Base-by-base conservation (phyloP, 805 yeast genomes). In the Candida ascalaphidarum region DNA sequence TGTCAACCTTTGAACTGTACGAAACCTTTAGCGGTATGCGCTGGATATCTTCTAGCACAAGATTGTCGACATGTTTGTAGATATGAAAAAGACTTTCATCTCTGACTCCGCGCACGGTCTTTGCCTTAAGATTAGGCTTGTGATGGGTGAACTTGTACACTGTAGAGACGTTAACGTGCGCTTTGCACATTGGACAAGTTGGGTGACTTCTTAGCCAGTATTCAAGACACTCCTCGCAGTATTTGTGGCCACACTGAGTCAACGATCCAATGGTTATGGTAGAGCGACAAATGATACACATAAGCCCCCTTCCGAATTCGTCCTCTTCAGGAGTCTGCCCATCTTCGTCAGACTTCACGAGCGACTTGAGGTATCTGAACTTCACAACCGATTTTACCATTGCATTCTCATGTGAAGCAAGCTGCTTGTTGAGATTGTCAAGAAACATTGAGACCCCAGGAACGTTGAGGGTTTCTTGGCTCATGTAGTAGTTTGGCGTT, bases 201-300 rank as follows among this genome's bases (percentile, higher is more conserved):
- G 55, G 48, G 22, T 69, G 69, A 11, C 59, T 60, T 13, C 52
- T 55, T 29, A 81, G 47, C 98, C 98, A 92, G 30, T 65, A 75
- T 12, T 58, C 65, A 21, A 92, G 60, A 50, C 98, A 92, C 1
- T 72, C 81, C 32, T 74, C 71, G 49, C 98, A 92, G 47, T 81
- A 92, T 40, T 76, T 77, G 53, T 92, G 98, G 0, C 97, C 97
- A 65, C 98, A 92, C 7, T 75, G 75, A 0, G 95, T 80, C 31
- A 92, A 59, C 0, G 92, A 69, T 0, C 98, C 98, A 22, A 75
- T 62, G 3, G 71, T 61, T 27, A 86, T 83, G 2, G 70, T 48
- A 4, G 76, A 67, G 13, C 81, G 72, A 49, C 98, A 92, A 35
- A 92, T 88, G 18, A 77, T 69, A 52, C 98, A 92, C 12, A 67